A percentile compares a stretch with the other conserved stretches of the same genome.
Evolutionary conservation across 202 grass and related monocot species (phyloP).

Genomic region (Setaria italica): DNA sequence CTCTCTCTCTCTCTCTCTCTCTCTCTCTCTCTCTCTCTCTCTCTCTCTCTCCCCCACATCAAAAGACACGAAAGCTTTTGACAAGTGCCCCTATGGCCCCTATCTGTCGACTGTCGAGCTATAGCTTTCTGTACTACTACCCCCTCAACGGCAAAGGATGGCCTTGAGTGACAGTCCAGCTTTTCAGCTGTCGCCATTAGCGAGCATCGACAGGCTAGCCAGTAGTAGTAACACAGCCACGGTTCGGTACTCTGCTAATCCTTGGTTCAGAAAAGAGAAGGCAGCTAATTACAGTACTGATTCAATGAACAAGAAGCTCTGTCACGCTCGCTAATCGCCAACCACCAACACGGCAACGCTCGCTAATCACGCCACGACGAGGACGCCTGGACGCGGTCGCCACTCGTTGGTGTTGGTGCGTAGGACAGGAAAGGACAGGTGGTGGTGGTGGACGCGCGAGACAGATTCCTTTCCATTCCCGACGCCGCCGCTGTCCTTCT

Average conservation of each 20-base stretch:
- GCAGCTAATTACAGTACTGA: no score
- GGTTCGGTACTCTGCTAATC: neutral
- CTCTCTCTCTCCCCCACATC: neutral
- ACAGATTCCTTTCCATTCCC: neutral
- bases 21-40: neutral
- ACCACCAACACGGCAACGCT: neutral
- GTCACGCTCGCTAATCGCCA: neutral
- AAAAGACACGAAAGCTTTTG: neutral
- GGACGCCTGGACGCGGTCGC: slow-evolving; percentile 1
- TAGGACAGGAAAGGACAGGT: neutral
- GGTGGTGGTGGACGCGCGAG: neutral
- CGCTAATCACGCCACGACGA: neutral
- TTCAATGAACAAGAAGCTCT: neutral
- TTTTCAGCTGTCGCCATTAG: neutral
- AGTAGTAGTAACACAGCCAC: neutral
- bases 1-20: neutral
- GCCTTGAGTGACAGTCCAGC: neutral
- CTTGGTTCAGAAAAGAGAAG: neutral
- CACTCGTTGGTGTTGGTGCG: neutral
- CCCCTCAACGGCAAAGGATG: no score
- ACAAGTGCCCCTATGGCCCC: neutral
- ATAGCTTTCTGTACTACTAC: neutral
- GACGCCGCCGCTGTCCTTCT: neutral
- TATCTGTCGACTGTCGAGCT: neutral
- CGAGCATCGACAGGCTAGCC: neutral